Evolutionary conservation across 345 rosid species (phyloP).

Genomic region (Hibiscus tridactylites): DNA sequence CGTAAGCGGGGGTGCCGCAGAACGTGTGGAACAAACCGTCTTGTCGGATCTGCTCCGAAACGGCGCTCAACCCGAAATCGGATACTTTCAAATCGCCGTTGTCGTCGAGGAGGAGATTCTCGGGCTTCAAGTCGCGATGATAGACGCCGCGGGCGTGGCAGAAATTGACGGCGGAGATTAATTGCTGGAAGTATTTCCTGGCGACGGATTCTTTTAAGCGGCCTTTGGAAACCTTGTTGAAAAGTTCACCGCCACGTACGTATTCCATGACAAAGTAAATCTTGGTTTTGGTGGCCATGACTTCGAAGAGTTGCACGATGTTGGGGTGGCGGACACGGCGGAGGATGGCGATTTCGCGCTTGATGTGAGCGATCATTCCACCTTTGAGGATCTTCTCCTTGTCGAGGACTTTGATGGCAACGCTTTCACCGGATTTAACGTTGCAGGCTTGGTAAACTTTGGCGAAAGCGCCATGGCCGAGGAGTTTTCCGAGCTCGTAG

Average conservation of each 20-base stretch:
- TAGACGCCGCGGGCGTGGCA: conserved; percentile 82
- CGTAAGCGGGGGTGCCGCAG: conserved; percentile 76
- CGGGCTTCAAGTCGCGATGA: conserved; percentile 88
- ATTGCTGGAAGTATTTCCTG: conserved; percentile 64
- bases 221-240: conserved; percentile 64
- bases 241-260: conserved; percentile 74
- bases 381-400: conserved; percentile 61
- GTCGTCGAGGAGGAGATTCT: conserved; percentile 70
- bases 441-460: conserved; percentile 73
- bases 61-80: conserved; percentile 83
- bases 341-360: conserved; percentile 78
- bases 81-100: conserved; percentile 70
- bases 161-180: conserved; percentile 63
- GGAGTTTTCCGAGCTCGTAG: conserved; percentile 64
- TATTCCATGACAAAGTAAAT: conserved; percentile 88
- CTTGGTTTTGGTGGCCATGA: conserved; percentile 81
- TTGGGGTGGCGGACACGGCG: conserved; percentile 86
- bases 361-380: conserved; percentile 64
- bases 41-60: conserved; percentile 59
- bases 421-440: conserved; percentile 39
- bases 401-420: conserved; percentile 83
- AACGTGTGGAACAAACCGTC: conserved; percentile 79
- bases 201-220: conserved; percentile 61
- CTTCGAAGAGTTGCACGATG: conserved; percentile 72
- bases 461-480: conserved; percentile 85